Evolutionary conservation across 2,329 filamentous ascomycete species (phyloP).

Genomic region (Graphilbum ipis-grandicollis): DNA sequence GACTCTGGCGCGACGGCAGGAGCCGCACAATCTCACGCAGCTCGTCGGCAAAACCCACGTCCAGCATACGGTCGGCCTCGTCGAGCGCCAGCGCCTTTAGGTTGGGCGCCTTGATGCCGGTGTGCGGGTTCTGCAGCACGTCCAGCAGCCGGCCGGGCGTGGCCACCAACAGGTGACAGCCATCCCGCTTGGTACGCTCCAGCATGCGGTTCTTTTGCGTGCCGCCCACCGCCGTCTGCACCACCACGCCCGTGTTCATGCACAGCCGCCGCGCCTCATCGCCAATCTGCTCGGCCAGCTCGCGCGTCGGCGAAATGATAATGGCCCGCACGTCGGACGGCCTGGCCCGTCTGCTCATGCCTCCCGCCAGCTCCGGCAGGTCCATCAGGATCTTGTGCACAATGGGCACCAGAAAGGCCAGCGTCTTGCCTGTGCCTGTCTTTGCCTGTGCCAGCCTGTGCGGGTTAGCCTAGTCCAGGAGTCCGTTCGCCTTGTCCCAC

Average conservation of each 20-base stretch:
- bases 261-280: slow-evolving; percentile 58
- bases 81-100: slow-evolving; percentile 83
- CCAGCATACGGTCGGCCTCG: slow-evolving; percentile 95
- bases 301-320: slow-evolving; percentile 63
- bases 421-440: slow-evolving; percentile 91
- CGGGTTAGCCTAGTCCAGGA: too few relatives aligned
- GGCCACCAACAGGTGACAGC: slow-evolving; percentile 78
- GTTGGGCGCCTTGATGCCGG: slow-evolving; percentile 53
- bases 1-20: slow-evolving; percentile 45
- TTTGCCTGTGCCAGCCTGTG: slow-evolving; percentile 75
- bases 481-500: too few relatives aligned
- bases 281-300: slow-evolving; percentile 66
- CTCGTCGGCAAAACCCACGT: slow-evolving; percentile 66
- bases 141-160: slow-evolving; percentile 83
- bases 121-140: slow-evolving; percentile 48
- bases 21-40: slow-evolving; percentile 40
- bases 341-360: not conserved
- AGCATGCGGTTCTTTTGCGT: slow-evolving; percentile 61
- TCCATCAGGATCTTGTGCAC: slow-evolving; percentile 59
- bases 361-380: slow-evolving; percentile 42
- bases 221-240: slow-evolving; percentile 76
- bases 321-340: slow-evolving; percentile 46
- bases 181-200: slow-evolving; percentile 47
- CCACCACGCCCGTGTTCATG: slow-evolving; percentile 44
- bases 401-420: slow-evolving; percentile 78